A percentile compares a stretch with the other conserved stretches of the same genome.
These are phyloP conservation scores for Wickerhamiella spandovensis DNA, from an alignment of 805 yeast species.

Conservation along the genomic window DNA sequence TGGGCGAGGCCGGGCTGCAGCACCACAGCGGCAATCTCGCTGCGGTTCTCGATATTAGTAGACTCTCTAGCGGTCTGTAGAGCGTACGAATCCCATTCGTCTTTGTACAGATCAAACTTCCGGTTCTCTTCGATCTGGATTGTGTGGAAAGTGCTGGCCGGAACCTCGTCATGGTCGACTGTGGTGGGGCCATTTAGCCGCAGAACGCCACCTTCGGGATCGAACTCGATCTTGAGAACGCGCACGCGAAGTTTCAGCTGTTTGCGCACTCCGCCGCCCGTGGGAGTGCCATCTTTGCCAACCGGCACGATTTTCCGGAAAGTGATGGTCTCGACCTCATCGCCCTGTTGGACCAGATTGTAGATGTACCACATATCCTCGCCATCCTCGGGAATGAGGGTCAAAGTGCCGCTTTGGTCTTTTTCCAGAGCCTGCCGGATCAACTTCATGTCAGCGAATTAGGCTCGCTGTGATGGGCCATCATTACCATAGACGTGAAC, in stretches of 20 bases:
- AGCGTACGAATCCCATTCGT: conserved; percentile 67
- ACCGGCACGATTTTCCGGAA: conserved; percentile 43
- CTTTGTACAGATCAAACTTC: conserved; percentile 55
- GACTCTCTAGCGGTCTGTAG: conserved; percentile 53
- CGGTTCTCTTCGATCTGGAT: conserved; percentile 63
- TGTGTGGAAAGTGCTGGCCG: conserved; percentile 78
- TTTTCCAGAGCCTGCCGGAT: conserved; percentile 37
- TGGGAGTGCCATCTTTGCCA: conserved; percentile 23
- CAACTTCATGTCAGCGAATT: conserved; percentile 37
- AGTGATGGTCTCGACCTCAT: conserved; percentile 58
- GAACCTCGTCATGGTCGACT: conserved; percentile 57
- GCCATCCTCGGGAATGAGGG: conserved; percentile 69
- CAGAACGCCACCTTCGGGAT: conserved; percentile 61
- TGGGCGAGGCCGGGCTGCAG: conserved; percentile 93
- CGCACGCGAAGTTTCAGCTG: conserved; percentile 44
- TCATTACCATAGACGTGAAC: not conserved
- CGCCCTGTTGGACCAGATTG: conserved; percentile 66
- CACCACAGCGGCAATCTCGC: conserved; percentile 89
- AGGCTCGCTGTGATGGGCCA: not conserved
- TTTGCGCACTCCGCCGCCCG: conserved; percentile 36
- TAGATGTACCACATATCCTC: conserved; percentile 86
- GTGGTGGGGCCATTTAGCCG: conserved; percentile 63
- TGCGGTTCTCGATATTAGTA: conserved; percentile 60
- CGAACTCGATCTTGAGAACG: conserved; percentile 64
- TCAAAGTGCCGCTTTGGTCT: conserved; percentile 50